Evolutionary conservation across 106 monocot genomes (phyloP), one percentile per base, ranked within the genome.

Genomic region (Triglochin maritima): DNA sequence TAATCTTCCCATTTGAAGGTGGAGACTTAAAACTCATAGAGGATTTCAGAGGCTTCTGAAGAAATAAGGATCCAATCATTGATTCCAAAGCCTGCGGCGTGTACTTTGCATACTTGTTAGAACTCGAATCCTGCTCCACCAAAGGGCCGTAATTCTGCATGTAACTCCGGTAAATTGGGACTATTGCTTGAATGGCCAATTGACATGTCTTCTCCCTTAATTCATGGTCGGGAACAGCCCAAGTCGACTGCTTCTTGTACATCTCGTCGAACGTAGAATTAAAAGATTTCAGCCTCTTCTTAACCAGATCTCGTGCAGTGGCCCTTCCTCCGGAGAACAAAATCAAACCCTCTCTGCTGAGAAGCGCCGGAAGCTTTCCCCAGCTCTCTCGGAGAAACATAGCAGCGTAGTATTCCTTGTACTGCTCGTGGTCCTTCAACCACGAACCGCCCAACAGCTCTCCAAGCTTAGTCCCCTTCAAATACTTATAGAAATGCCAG

Each of bases 81-180:
- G 71, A 83, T 81, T 95, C 94, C 71, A 95, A 57, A n/a, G 73
- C 64, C 63, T 87, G 73, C 6, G 72, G 77, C 1, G 87, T 83
- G 62, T 90, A 85, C 78, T 86, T 87, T 13, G 72, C 82, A 74
- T 94, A 94, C 59, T 94, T 94, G 59, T 79, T 81, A 5, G 85
- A 54, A 77, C 87, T 85, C 0, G 72, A 85, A 71, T 85, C 95
- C 60, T 90, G 84, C 62, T 95, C 90, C 15, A 90, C 90, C 29
- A 90, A 66, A 60, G 90, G 87, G 2, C 94, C 90, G 64, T 90
- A 95, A 56, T 71, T 87, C 79, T 95, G 90, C 90, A 95, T 87
- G 59, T 81, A 95, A 62, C 85, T 95, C 61, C 90, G 63, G 65
- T 88, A 96, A 5, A 71, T 65, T 0, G 95, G 95, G 70, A 96